Evolutionary conservation across 768 basidiomycete species (phyloP), one percentile per base, ranked within the genome.

Genomic region (Leccinum arenicola): DNA sequence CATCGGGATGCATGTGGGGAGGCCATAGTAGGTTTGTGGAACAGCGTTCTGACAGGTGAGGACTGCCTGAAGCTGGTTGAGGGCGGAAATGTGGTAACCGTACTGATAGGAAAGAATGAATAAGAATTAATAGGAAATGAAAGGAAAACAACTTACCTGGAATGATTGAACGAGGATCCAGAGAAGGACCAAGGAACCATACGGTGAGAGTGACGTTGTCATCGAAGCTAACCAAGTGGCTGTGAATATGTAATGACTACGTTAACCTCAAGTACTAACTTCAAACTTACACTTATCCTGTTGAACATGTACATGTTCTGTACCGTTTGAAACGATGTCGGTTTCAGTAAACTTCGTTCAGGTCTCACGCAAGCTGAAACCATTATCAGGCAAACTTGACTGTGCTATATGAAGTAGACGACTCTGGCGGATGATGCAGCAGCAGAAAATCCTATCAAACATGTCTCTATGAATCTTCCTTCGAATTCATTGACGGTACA

Each of bases 81-180:
- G 82, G 15, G 88, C 88, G 2, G 93, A 91, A 45, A 94, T 91
- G 72, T 96, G 93, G 73, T 90, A 97, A n/a, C 94, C 95, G 75
- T 92, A 93, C 83, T 91, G 55, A 25, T 14, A 55, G 48, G 50
- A 29, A 14, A 31, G 27, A 6, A 36, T 60, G 15, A 55, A 33
- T 8, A 17, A 15, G 29, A 49, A n/a, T 4, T 9, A 11, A 1
- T 14, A 4, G 4, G 17, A 12, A 3, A 35, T 23, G 51, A 23
- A 15, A 35, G 25, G n/a, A 35, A 31, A 2, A 35, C 2, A 33
- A 61, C 70, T 59, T 64, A 74, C 80, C 75, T 77, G 76, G 67
- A 91, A 90, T 10, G 86, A 80, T 52, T 78, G 78, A 15, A 82
- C 61, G 50, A 89, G 80, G 12, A 89, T 75, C 89, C 89, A 91